phyloP scores from a whole-genome alignment of 2,329 filamentous ascomycete genomes.

The Neurospora sp. region DNA sequence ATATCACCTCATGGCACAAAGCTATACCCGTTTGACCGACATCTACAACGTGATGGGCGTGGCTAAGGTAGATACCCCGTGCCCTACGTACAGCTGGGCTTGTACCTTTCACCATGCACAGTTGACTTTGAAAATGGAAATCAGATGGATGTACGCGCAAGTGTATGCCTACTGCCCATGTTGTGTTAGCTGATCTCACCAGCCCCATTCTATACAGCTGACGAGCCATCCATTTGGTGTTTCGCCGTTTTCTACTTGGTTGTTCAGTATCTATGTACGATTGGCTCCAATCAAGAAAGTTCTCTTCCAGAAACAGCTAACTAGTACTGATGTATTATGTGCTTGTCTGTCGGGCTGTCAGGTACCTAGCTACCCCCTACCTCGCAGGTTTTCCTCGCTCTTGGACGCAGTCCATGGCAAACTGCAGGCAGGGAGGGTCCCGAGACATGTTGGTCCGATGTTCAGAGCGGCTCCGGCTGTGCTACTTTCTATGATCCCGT shows the following conservation, averaged over 20 bases:
- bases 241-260: neutral
- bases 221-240: neutral
- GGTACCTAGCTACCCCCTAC: neutral
- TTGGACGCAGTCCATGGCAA: neutral
- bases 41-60: neutral
- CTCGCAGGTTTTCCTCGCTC: neutral
- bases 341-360: neutral
- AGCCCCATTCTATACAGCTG: neutral
- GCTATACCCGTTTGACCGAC: neutral
- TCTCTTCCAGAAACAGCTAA: neutral
- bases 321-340: neutral
- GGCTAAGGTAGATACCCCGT: neutral
- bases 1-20: neutral
- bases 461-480: neutral
- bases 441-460: neutral
- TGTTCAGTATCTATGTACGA: neutral
- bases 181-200: neutral
- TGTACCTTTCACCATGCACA: neutral
- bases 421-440: neutral
- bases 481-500: neutral
- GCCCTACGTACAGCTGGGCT: neutral
- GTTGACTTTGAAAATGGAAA: neutral
- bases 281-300: neutral
- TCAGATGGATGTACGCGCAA: neutral
- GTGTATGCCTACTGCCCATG: neutral